phyloP scores from a whole-genome alignment of 352 stramenopile species.

The Phytophthora aleatoria region DNA sequence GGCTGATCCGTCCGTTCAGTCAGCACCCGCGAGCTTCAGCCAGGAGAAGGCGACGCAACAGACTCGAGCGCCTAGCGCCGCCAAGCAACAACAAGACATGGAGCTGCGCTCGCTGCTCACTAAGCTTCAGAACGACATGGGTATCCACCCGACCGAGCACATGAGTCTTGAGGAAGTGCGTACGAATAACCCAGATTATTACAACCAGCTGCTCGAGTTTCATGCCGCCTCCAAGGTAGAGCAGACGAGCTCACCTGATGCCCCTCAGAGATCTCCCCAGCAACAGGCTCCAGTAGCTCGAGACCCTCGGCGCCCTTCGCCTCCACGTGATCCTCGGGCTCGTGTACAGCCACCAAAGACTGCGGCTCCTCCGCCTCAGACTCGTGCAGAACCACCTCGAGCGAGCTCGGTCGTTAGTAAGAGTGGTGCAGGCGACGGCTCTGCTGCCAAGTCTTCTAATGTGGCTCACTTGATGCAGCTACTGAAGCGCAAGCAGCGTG shows the following conservation, averaged over 20 bases:
- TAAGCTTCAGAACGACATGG: constrained; percentile 89
- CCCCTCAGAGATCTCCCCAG: constrained; percentile 10
- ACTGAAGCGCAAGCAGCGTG: constrained; percentile 71
- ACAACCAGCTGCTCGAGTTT: constrained; percentile 80
- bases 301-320: constrained; percentile 41
- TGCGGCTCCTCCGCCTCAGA: constrained; percentile 13
- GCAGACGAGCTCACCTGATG: constrained; percentile 9
- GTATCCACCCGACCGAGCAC: constrained; percentile 85
- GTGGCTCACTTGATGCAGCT: constrained; percentile 84
- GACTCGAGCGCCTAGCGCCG: constrained; percentile 1
- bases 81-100: constrained; percentile 67
- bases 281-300: constrained; percentile 26
- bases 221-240: constrained; percentile 46
- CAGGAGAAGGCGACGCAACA: constrained; percentile 35
- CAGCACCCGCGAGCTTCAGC: constrained; percentile 57
- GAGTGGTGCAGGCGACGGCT: constrained; percentile 19
- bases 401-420: constrained; percentile 19
- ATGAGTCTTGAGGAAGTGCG: constrained; percentile 88
- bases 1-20: constrained; percentile 44
- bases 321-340: constrained; percentile 31
- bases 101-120: constrained; percentile 80
- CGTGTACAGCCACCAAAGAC: constrained; percentile 8
- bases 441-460: constrained; percentile 63
- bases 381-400: constrained; percentile 23
- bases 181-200: constrained; percentile 86